Evolutionary conservation across 208 protist species (phyloP).

Genomic region (Leishmania tarentolae): DNA sequence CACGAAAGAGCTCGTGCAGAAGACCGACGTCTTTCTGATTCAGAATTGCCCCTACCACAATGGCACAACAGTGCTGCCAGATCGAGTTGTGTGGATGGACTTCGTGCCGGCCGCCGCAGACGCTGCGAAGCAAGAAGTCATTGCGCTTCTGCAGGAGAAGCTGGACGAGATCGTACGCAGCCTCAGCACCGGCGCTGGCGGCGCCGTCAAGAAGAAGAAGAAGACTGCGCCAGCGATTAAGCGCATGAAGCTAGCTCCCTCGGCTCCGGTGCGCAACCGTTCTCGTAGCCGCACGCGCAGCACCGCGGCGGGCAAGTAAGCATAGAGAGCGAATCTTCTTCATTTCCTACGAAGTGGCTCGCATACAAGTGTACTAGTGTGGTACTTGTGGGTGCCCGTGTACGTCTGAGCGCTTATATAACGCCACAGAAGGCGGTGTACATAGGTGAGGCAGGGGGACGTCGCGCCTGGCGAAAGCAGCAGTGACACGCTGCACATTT

Average conservation of each 20-base stretch:
- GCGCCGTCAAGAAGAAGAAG: conserved; percentile 52
- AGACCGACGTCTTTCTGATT: conserved; percentile 68
- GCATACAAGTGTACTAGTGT: not conserved
- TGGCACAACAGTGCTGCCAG: conserved; percentile 64
- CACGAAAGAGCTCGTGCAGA: conserved; percentile 44
- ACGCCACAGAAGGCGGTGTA: not conserved
- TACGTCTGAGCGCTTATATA: conserved; percentile 3
- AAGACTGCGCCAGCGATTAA: conserved; percentile 36
- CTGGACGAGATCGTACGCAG: conserved; percentile 52
- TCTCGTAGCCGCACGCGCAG: conserved; percentile 39
- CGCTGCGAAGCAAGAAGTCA: conserved; percentile 39
- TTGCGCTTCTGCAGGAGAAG: conserved; percentile 61
- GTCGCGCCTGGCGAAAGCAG: not conserved
- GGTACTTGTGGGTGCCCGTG: not conserved
- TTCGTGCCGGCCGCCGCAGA: conserved; percentile 41
- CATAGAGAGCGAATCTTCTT: not conserved
- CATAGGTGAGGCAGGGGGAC: not conserved
- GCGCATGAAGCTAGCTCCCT: conserved; percentile 82
- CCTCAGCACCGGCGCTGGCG: conserved; percentile 25
- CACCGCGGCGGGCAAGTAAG: conserved; percentile 19
- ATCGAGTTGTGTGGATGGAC: conserved; percentile 76
- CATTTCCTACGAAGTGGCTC: not conserved
- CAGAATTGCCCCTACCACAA: conserved; percentile 87
- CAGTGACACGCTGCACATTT: not conserved
- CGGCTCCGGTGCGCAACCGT: conserved; percentile 61